A percentile compares a stretch with the other conserved stretches of the same genome.
phyloP scores from a whole-genome alignment of 1,284 basidiomycete genomes.

The Leucoagaricus sp. region DNA sequence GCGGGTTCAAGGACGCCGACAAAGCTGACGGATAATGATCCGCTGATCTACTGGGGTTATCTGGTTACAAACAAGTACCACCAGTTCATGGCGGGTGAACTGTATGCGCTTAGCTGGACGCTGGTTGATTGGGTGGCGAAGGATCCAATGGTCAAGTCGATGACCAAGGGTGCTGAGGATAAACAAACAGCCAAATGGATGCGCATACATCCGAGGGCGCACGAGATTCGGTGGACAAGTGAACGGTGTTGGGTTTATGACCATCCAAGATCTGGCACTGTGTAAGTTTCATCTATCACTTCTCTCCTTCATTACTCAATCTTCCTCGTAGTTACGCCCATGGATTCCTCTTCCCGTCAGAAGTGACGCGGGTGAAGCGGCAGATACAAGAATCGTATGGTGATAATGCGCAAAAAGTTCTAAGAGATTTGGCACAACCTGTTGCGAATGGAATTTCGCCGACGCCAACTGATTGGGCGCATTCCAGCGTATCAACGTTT shows the following conservation, averaged over 20 bases:
- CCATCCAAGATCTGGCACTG: slow-evolving; percentile 91
- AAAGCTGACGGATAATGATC: slow-evolving; percentile 47
- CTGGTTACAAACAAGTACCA: slow-evolving; percentile 90
- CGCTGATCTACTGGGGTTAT: slow-evolving; percentile 93
- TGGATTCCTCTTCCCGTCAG: slow-evolving; percentile 96
- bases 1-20: slow-evolving; percentile 8
- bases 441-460: slow-evolving; percentile 23
- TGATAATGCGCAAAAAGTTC: slow-evolving; percentile 28
- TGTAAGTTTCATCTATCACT: slow-evolving; percentile 51
- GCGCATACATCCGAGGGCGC: slow-evolving; percentile 79
- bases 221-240: slow-evolving; percentile 84
- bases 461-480: slow-evolving; percentile 63
- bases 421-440: slow-evolving; percentile 1
- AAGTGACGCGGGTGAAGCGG: slow-evolving; percentile 70
- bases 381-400: slow-evolving; percentile 42
- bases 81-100: slow-evolving; percentile 94
- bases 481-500: slow-evolving; percentile 88
- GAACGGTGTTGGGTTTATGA: slow-evolving; percentile 99
- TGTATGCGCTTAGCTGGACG: slow-evolving; percentile 90
- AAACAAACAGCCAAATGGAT: slow-evolving; percentile 97
- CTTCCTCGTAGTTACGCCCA: slow-evolving; percentile 74
- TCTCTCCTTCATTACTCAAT: slow-evolving; percentile 11
- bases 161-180: slow-evolving; percentile 89
- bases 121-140: slow-evolving; percentile 88
- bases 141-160: slow-evolving; percentile 65